Evolutionary conservation across 164 flowering plant genomes (phyloP), one percentile per base, ranked within the genome.

Genomic region (Umbilicus rupestris): DNA sequence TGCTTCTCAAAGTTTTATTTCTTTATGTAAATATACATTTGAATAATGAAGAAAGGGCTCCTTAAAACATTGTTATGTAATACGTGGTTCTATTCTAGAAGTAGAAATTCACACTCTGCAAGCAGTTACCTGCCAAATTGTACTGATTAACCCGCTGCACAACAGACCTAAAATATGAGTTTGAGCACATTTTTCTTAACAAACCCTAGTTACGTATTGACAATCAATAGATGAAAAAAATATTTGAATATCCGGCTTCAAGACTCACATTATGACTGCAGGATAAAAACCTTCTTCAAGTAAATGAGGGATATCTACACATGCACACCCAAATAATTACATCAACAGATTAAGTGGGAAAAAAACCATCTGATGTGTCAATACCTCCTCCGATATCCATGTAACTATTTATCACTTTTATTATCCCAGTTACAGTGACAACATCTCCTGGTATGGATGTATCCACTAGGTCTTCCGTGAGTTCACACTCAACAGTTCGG

Each of bases 301-400:
- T 59, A 28, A 31, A 12, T 30, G 39, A 28, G 20, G 63, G 33
- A 28, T 60, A 30, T 47, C 52, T 24, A 47, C 10, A 47, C 52
- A 47, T 47, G 7, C 14, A 22, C 29, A 22, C 24, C 7, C 9
- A 52, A 22, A 24, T 19, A 52, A 7, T 41, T 35, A 47, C 22
- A n/a, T 46, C 20, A 46, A 29, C 37, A 19, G 42, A 62, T 2
- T 15, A 31, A 8, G n/a, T 30, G 15, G 29, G 15, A 39, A 41
- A 10, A 12, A 17, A 9, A 12, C 11, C 16, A 50, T 30, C 24
- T 20, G 44, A 46, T 63, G 45, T 37, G 19, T n/a, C 7, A 37
- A 63, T 79, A 95, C 99, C 99, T 90, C 99, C 99, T 64, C 97
- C 97, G 71, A 92, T 80, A 75, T 95, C 99, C 92, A 92, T 86